A percentile compares a stretch with the other conserved stretches of the same genome.
phyloP scores from a whole-genome alignment of 805 yeast genomes.

The Monosporozyma siamensis region DNA sequence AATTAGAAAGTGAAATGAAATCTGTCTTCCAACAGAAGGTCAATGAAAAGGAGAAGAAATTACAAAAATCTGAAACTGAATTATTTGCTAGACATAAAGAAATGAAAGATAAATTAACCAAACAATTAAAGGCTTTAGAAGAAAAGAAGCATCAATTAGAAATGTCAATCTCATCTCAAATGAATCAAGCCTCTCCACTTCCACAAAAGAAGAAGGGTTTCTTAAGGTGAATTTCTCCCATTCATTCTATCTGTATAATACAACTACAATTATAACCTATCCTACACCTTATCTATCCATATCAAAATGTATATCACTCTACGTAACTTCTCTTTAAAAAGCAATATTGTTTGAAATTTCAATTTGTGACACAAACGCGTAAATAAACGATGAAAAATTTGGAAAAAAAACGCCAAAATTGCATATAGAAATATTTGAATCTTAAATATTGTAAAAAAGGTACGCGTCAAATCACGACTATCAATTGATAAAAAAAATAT shows the following conservation, averaged over 20 bases:
- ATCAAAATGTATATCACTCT: no score
- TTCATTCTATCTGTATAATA: neutral
- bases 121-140: slow-evolving; percentile 82
- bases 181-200: slow-evolving; percentile 38
- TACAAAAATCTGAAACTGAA: slow-evolving; percentile 94
- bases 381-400: neutral
- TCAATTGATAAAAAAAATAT: no score
- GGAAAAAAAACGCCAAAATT: neutral
- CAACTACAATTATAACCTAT: neutral
- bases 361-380: neutral
- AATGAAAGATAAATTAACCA: slow-evolving; percentile 87
- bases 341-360: neutral
- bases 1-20: slow-evolving; percentile 95
- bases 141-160: slow-evolving; percentile 81
- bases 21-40: slow-evolving; percentile 94
- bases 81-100: slow-evolving; percentile 91
- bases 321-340: no score
- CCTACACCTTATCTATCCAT: neutral
- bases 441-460: no score
- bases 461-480: no score
- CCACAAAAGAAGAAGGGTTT: slow-evolving; percentile 72
- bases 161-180: slow-evolving; percentile 27
- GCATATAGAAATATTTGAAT: neutral
- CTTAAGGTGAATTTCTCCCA: slow-evolving; percentile 29
- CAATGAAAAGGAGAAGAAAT: slow-evolving; percentile 90